A percentile compares a stretch with the other conserved stretches of the same genome.
Conservation (phyloP, 2,329 filamentous ascomycete species). For the Helotiales sp. region DNA sequence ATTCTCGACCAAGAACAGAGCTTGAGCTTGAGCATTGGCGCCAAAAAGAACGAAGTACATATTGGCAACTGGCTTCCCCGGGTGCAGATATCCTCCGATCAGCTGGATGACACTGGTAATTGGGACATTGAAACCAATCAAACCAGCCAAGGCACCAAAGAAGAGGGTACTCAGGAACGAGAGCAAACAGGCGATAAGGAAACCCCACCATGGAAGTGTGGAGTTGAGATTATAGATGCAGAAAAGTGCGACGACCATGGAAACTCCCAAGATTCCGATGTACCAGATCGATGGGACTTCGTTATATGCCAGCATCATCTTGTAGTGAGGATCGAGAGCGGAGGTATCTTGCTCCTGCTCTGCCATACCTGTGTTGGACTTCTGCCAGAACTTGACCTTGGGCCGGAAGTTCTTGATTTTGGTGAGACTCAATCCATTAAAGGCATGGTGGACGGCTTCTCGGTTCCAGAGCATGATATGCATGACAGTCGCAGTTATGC, state of each 20-base stretch:
- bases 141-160: constrained; percentile 40
- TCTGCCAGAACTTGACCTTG: neutral
- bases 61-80: constrained; percentile 40
- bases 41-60: constrained; percentile 40
- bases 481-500: constrained; percentile 46
- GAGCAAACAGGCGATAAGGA: constrained; percentile 39
- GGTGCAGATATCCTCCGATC: constrained; percentile 47
- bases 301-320: constrained; percentile 40
- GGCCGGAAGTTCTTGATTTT: neutral
- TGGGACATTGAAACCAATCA: constrained; percentile 43
- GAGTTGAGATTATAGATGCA: constrained; percentile 39
- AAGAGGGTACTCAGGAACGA: constrained; percentile 40
- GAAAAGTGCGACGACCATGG: constrained; percentile 35
- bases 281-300: constrained; percentile 46
- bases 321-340: constrained; percentile 43
- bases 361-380: neutral
- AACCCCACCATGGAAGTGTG: constrained; percentile 44
- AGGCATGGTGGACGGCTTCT: constrained; percentile 40
- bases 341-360: neutral
- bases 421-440: constrained; percentile 13
- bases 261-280: constrained; percentile 13
- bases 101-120: constrained; percentile 44
- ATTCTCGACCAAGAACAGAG: constrained; percentile 34
- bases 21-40: constrained; percentile 35
- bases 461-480: constrained; percentile 44